A percentile compares a stretch with the other conserved stretches of the same genome.
Evolutionary conservation across 129 eudicot species (phyloP).

Genomic region (Flaveria robusta): DNA sequence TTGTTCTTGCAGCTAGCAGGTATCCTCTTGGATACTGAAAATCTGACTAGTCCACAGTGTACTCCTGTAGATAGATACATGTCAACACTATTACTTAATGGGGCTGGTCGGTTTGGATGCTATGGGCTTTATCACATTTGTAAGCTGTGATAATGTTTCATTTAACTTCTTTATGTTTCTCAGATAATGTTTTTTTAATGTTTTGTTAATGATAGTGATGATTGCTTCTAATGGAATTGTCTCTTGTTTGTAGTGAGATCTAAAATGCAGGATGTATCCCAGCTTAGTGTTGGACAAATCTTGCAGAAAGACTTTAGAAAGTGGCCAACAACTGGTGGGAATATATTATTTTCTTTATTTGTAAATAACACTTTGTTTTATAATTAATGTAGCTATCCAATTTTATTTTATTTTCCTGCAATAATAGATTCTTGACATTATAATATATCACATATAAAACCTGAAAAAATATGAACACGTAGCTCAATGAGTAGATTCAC

Average conservation of each 20-base stretch:
- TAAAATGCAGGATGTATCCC: slow-evolving; percentile 48
- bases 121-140: slow-evolving; percentile 66
- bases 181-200: background rate
- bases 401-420: background rate
- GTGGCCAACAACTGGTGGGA: slow-evolving; percentile 61
- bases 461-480: background rate
- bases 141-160: slow-evolving; percentile 39
- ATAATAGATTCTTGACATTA: slow-evolving; percentile 5
- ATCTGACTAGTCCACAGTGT: slow-evolving; percentile 51
- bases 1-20: slow-evolving; percentile 68
- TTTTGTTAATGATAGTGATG: background rate
- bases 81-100: slow-evolving; percentile 70
- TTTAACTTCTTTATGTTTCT: background rate
- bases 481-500: background rate
- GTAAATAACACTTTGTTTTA: background rate
- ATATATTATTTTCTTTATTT: slow-evolving; percentile 16
- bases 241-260: slow-evolving; percentile 50
- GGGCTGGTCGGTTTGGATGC: slow-evolving; percentile 84
- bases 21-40: slow-evolving; percentile 72
- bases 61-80: slow-evolving; percentile 66
- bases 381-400: background rate
- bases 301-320: slow-evolving; percentile 59
- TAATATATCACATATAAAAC: background rate
- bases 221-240: background rate
- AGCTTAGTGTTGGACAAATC: slow-evolving; percentile 60